Conservation (phyloP, 2,329 filamentous ascomycete species). For the Hymenoscyphus salicellus region DNA sequence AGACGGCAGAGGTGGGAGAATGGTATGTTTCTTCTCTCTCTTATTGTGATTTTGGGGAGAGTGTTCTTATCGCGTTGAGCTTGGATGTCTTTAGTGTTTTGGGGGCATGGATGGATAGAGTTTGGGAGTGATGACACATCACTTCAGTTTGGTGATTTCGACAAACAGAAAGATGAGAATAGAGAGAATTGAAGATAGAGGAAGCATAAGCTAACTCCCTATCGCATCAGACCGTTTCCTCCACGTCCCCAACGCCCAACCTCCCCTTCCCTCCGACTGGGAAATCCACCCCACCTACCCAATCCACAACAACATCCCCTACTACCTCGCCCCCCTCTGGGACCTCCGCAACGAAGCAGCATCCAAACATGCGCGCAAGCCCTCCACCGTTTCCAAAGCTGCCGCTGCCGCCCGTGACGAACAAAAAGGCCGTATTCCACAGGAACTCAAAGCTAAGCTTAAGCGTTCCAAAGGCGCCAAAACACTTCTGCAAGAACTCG, state of each 20-base stretch:
- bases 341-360: conserved; percentile 55
- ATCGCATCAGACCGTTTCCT: conserved; percentile 69
- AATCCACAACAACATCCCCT: conserved; percentile 72
- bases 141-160: neutral
- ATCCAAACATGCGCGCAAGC: conserved; percentile 9
- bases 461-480: conserved; percentile 78
- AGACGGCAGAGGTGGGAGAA: conserved; percentile 93
- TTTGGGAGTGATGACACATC: neutral
- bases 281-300: conserved; percentile 77
- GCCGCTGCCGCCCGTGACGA: conserved; percentile 26
- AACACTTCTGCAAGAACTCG: conserved; percentile 76
- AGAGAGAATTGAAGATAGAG: neutral
- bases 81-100: neutral
- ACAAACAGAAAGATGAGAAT: neutral
- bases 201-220: neutral
- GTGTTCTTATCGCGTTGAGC: neutral
- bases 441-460: conserved; percentile 73
- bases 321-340: conserved; percentile 86
- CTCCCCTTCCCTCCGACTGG: conserved; percentile 81
- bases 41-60: neutral
- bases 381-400: conserved; percentile 37
- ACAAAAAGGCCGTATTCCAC: conserved; percentile 62
- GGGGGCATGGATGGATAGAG: neutral
- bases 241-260: conserved; percentile 79
- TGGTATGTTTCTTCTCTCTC: conserved; percentile 50